phyloP scores from a whole-genome alignment of 2,329 filamentous ascomycete genomes.

The Myotisia sp. region DNA sequence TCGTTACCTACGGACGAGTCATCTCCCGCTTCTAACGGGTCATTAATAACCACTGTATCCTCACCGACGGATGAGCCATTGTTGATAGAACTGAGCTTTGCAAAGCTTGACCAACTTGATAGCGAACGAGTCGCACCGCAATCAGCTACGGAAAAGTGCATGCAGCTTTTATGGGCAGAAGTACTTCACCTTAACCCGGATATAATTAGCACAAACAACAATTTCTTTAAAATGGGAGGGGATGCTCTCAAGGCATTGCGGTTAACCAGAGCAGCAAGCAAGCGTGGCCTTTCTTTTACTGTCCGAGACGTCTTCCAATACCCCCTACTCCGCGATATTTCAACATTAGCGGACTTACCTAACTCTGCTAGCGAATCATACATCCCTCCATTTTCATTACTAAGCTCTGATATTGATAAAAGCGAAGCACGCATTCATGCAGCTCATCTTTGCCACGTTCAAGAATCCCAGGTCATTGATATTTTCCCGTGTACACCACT shows the following conservation, averaged over 20 bases:
- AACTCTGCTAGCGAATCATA: background rate
- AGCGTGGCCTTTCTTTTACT: background rate
- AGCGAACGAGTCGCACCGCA: background rate
- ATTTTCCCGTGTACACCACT: constrained; percentile 26
- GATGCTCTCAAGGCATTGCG: constrained; percentile 28
- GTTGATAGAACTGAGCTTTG: background rate
- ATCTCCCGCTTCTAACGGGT: no score
- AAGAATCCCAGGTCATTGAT: constrained; percentile 13
- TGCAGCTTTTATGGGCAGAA: constrained; percentile 1
- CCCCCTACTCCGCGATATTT: constrained; percentile 17
- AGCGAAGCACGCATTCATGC: background rate
- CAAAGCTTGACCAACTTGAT: background rate
- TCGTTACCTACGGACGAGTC: background rate
- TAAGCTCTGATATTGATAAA: background rate
- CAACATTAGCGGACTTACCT: background rate
- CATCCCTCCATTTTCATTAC: background rate
- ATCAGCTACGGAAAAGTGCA: background rate
- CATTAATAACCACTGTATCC: background rate
- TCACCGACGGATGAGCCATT: background rate
- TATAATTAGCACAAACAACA: constrained; percentile 1
- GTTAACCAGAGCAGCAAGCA: background rate
- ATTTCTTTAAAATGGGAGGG: constrained; percentile 16
- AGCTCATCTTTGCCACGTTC: constrained; percentile 3
- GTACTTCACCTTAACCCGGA: background rate
- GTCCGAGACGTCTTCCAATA: constrained; percentile 9